These are phyloP conservation scores for Xylariaceae sp. DNA, from an alignment of 2,329 filamentous ascomycete genomes.

Conservation along the genomic window DNA sequence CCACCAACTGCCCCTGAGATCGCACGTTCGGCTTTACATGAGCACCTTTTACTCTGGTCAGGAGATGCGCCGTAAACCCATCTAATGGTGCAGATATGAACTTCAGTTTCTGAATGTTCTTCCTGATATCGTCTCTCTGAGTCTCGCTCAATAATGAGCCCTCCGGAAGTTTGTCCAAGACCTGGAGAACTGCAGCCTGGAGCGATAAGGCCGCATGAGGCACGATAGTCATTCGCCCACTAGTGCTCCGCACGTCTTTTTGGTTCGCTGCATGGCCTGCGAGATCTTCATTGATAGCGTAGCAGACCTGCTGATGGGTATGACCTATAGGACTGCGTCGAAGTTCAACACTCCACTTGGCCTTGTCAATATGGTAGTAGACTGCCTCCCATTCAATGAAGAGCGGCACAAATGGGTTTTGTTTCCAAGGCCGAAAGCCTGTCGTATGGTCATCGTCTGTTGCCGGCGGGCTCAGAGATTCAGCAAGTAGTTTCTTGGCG, in stretches of 20 bases:
- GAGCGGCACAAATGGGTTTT: constrained; percentile 13
- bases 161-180: constrained; percentile 36
- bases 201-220: constrained; percentile 48
- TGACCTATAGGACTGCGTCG: constrained; percentile 19
- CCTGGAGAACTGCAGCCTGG: constrained; percentile 41
- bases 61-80: constrained; percentile 40
- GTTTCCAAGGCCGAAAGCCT: constrained; percentile 5
- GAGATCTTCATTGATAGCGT: no score
- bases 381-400: constrained; percentile 18
- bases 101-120: constrained; percentile 29
- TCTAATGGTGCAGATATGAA: constrained; percentile 35
- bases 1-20: constrained; percentile 24
- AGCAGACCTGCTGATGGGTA: constrained; percentile 19
- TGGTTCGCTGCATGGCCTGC: no score
- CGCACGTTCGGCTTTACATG: constrained; percentile 47
- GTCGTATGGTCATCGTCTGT: background rate
- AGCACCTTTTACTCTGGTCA: constrained; percentile 43
- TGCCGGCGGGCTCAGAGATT: background rate
- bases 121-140: constrained; percentile 22
- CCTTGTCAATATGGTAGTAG: constrained; percentile 9
- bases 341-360: constrained; percentile 26
- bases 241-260: constrained; percentile 37
- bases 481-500: background rate
- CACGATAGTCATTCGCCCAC: constrained; percentile 47
- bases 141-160: constrained; percentile 20